Evolutionary conservation across 106 monocot genomes (phyloP), one percentile per base, ranked within the genome.

Genomic region (Dioscorea zingiberensis): DNA sequence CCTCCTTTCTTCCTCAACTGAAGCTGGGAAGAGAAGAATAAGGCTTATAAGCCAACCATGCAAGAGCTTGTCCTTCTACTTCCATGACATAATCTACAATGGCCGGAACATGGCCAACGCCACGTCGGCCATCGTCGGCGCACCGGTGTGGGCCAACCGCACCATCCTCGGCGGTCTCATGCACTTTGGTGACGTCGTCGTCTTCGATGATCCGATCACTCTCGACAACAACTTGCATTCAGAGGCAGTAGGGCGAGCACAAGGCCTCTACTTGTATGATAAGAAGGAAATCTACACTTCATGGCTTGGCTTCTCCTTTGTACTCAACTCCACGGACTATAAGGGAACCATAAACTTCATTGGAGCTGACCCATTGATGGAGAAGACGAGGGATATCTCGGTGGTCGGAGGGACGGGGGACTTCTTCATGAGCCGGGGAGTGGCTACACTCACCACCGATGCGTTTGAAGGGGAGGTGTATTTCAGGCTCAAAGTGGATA

Each of bases 341-440:
- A 48, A 47, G 4, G 86, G 86, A 0, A 87, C 75, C n/a, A 65
- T 87, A 15, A 79, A 73, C 44, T 66, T 82, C 38, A 18, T 70
- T 7, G 86, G 86, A 4, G 75, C 78, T 0, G 86, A 87, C 55
- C 81, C 74, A 6, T 14, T 82, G 47, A 65, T 79, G 81, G 69
- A 79, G 56, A 65, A 71, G 70, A 80, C 75, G 4, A 75, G 86
- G 72, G 75, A 78, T 3, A 26, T 86, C 0, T 74, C 85, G 16
- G 85, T 81, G 59, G 58, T 79, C 13, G 85, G 85, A 17, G 85
- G 85, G 0, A 86, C 81, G 0, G 85, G 85, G 16, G 82, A 86
- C 44, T 86, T 82, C 78, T 76, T 86, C 74, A 75, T 86, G 86
- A n/a, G 64, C 1, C 46, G 86, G 16, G 82, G 86, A 47, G 38